phyloP scores from a whole-genome alignment of 208 protist genomes.

The Vickermania spadyakhi region DNA sequence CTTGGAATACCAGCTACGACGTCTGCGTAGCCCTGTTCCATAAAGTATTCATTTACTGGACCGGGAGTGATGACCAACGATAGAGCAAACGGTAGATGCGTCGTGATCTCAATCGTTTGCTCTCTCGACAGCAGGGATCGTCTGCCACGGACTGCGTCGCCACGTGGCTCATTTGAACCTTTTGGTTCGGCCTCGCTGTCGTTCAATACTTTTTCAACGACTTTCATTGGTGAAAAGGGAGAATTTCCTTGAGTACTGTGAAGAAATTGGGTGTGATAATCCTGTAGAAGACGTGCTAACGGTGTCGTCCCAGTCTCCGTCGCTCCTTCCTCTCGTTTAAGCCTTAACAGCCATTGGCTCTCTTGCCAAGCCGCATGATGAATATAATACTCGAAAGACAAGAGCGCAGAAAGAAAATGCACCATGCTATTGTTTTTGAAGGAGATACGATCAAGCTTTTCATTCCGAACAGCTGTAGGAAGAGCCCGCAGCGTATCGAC shows the following conservation, averaged over 20 bases:
- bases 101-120: constrained; percentile 72
- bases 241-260: background rate
- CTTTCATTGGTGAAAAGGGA: constrained; percentile 21
- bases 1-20: too few species aligned
- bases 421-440: constrained; percentile 42
- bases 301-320: background rate
- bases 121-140: constrained; percentile 20
- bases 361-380: constrained; percentile 34
- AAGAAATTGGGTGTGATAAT: constrained; percentile 17
- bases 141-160: background rate
- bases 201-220: constrained; percentile 23
- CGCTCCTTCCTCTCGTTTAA: constrained; percentile 2
- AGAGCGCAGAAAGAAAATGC: constrained; percentile 52
- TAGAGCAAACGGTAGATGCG: constrained; percentile 75
- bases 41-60: constrained; percentile 73
- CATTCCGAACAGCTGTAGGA: background rate
- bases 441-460: constrained; percentile 7
- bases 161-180: background rate
- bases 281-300: constrained; percentile 11
- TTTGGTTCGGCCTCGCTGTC: too few species aligned
- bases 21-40: constrained; percentile 24
- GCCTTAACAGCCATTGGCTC: constrained; percentile 4
- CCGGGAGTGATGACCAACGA: constrained; percentile 69
- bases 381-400: constrained; percentile 62
- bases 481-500: background rate